Conservation (phyloP, 257 asterid genomes). For the Rehmannia glutinosa region DNA sequence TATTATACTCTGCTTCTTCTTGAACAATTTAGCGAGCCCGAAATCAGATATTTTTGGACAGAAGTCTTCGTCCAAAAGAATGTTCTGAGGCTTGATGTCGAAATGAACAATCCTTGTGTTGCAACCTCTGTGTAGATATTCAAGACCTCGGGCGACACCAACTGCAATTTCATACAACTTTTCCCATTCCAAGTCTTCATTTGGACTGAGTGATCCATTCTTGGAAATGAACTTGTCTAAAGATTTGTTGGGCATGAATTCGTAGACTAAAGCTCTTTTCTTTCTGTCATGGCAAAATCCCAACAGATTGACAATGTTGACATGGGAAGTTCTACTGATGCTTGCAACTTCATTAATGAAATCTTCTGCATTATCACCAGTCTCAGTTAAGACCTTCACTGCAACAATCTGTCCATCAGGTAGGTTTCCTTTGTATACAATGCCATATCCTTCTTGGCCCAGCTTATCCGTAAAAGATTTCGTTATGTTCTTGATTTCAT, state of each 20-base stretch:
- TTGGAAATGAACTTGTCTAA: slow-evolving; percentile 48
- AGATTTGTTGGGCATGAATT: slow-evolving; percentile 63
- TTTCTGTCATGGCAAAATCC: slow-evolving; percentile 44
- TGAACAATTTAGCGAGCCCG: slow-evolving; percentile 54
- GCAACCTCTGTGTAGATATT: slow-evolving; percentile 63
- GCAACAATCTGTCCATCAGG: slow-evolving; percentile 51
- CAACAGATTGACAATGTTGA: slow-evolving; percentile 55
- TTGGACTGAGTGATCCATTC: slow-evolving; percentile 11
- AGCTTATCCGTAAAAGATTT: slow-evolving; percentile 36
- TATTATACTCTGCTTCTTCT: slow-evolving; percentile 42
- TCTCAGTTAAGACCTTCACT: slow-evolving; percentile 42
- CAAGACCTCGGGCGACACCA: slow-evolving; percentile 67
- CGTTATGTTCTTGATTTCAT: slow-evolving; percentile 44
- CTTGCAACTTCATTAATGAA: slow-evolving; percentile 64
- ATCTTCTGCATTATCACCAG: slow-evolving; percentile 37
- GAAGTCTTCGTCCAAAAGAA: slow-evolving; percentile 56
- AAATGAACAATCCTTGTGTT: slow-evolving; percentile 64
- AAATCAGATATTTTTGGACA: slow-evolving; percentile 72
- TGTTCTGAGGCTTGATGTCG: slow-evolving; percentile 73
- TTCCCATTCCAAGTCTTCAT: slow-evolving; percentile 36
- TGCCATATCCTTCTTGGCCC: slow-evolving; percentile 57
- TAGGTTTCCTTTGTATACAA: slow-evolving; percentile 50
- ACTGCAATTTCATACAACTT: slow-evolving; percentile 41
- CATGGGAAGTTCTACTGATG: slow-evolving; percentile 61
- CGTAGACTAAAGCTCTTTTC: slow-evolving; percentile 47